Evolutionary conservation across 2,329 filamentous ascomycete genomes (phyloP), one percentile per base, ranked within the genome.

Genomic region (Chalaropsis thielavioides): DNA sequence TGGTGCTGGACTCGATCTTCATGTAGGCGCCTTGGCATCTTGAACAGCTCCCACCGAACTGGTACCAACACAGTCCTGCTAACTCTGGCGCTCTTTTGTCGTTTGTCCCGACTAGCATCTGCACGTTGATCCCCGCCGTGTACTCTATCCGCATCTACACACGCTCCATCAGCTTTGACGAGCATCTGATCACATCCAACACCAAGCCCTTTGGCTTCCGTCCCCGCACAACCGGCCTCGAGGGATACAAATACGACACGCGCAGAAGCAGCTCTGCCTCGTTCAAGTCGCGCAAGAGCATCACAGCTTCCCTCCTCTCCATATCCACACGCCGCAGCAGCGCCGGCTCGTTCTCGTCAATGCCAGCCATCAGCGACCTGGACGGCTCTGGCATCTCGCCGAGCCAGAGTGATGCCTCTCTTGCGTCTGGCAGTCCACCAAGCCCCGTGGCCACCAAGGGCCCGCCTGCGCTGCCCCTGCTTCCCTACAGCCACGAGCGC

Each of bases 61-160:
- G 22, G 0, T 31, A n/a, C 24, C 6, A 40, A 17, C 4, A 13
- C n/a, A 11, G 15, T 35, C 40, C 24, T 49, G 24, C 35, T 62
- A 22, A 27, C 44, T 10, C 17, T 19, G 17, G 2, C 56, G 31
- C 22, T 38, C 46, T 61, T 62, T 19, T 61, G 31, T 7, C 35
- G 35, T 46, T 4, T n/a, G 22, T 13, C 27, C 15, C 38, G 44
- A 61, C 24, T 6, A 78, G 80, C 64, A 60, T 77, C 65, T 74
- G 76, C 38, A 76, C 78, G 19, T 65, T 79, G n/a, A 68, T 74
- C 22, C 74, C 79, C 13, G 72, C 76, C 49, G 69, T 78, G 54
- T 83, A 83, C 71, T 73, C 80, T 22, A 68, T 79, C 62, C 69
- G 74, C 61, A 75, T 74, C 35, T 81, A 81, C 72, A 78, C 77